Percentiles rank a stretch among this genome's conserved stretches.
phyloP scores from a whole-genome alignment of 208 protist genomes.

The Leishmania amazonensis region DNA sequence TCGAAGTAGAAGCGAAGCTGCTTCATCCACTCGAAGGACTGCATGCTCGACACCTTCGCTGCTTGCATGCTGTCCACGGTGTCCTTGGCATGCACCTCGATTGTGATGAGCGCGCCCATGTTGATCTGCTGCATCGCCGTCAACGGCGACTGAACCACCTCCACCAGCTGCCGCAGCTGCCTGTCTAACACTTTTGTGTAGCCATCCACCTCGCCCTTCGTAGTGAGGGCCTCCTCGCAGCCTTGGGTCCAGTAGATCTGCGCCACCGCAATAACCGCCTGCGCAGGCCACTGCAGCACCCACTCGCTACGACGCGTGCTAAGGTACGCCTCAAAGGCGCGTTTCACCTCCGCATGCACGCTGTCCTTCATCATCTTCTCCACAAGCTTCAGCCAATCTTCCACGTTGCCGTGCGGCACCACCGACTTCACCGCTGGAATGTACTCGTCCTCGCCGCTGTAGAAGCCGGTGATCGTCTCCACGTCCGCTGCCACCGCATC shows the following conservation, averaged over 20 bases:
- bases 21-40: conserved; percentile 97
- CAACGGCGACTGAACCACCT: conserved; percentile 92
- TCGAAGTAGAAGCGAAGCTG: conserved; percentile 98
- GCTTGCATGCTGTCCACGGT: conserved; percentile 87
- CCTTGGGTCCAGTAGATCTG: conserved; percentile 96
- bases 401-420: conserved; percentile 94
- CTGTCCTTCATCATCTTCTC: conserved; percentile 94
- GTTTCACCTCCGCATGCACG: conserved; percentile 81
- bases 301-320: conserved; percentile 73
- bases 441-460: conserved; percentile 94
- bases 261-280: conserved; percentile 91
- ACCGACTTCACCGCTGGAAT: conserved; percentile 86
- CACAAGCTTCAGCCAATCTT: conserved; percentile 96
- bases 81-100: conserved; percentile 98
- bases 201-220: conserved; percentile 60
- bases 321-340: conserved; percentile 68
- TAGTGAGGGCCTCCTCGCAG: conserved; percentile 88
- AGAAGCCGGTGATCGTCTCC: conserved; percentile 91
- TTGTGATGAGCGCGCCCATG: conserved; percentile 96
- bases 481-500: not conserved
- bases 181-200: conserved; percentile 69
- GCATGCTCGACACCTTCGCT: conserved; percentile 51
- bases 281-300: conserved; percentile 92
- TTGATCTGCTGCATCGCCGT: conserved; percentile 89
- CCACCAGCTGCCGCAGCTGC: conserved; percentile 90